Evolutionary conservation across 2,329 filamentous ascomycete species (phyloP).

Genomic region (Penicillium freii): DNA sequence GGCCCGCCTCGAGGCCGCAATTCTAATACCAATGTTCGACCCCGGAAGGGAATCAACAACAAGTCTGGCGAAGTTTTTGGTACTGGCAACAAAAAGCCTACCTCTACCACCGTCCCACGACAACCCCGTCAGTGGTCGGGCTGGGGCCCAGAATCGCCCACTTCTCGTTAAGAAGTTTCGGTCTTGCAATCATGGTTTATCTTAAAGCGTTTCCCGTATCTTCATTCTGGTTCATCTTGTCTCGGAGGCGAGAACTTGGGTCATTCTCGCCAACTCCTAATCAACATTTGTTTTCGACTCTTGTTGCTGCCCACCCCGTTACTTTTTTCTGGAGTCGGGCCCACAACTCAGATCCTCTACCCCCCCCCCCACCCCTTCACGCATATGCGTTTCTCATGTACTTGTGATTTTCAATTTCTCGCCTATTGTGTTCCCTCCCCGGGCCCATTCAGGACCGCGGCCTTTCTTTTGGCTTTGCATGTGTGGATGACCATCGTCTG

Average conservation of each 20-base stretch:
- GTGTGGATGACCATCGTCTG: slow-evolving; percentile 2
- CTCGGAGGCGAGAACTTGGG: not conserved
- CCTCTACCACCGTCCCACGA: not conserved
- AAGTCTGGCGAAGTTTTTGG: slow-evolving; percentile 34
- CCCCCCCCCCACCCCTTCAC: not conserved
- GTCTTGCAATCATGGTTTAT: not conserved
- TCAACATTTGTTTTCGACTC: not conserved
- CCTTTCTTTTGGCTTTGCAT: not conserved
- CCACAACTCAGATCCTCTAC: not conserved
- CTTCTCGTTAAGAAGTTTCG: not conserved
- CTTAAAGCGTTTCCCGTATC: slow-evolving; percentile 1
- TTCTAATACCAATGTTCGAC: slow-evolving; percentile 18
- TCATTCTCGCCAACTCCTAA: not conserved
- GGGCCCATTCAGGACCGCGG: not conserved
- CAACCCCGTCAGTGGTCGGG: not conserved
- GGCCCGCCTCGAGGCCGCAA: slow-evolving; percentile 29
- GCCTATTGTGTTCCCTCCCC: not conserved
- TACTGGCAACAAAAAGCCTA: slow-evolving; percentile 29
- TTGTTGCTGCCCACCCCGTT: not conserved
- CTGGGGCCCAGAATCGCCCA: not conserved
- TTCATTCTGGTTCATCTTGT: not conserved
- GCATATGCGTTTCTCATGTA: slow-evolving; percentile 5
- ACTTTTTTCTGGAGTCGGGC: not conserved
- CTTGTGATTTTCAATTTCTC: not conserved
- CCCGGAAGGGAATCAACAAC: slow-evolving; percentile 16